Evolutionary conservation across 2,329 filamentous ascomycete species (phyloP).

Genomic region (Penicillium paneum): DNA sequence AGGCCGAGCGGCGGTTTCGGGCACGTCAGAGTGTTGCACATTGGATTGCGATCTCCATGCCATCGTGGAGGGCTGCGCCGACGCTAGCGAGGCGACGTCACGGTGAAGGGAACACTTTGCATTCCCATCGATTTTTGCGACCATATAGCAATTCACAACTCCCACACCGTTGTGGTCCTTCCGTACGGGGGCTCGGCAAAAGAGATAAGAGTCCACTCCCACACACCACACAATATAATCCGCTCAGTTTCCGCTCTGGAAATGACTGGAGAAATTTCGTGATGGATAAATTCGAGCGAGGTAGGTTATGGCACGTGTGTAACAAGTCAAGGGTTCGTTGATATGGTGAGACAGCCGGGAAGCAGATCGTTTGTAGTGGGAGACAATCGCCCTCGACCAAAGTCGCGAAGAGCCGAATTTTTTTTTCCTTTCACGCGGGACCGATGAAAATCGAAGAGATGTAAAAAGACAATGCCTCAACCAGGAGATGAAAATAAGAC

Average conservation of each 20-base stretch:
- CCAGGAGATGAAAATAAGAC: slow-evolving; percentile 14
- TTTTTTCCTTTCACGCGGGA: not conserved
- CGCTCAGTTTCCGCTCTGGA: slow-evolving; percentile 1
- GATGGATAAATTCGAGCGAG: not conserved
- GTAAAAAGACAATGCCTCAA: slow-evolving; percentile 12
- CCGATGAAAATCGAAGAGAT: slow-evolving; percentile 1
- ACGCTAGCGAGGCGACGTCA: slow-evolving; percentile 45
- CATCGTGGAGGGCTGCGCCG: slow-evolving; percentile 41
- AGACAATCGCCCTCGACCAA: slow-evolving; percentile 3
- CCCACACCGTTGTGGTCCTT: slow-evolving; percentile 24
- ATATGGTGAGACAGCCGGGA: not conserved
- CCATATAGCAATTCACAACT: slow-evolving; percentile 41
- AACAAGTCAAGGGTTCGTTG: not conserved
- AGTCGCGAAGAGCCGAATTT: slow-evolving; percentile 6
- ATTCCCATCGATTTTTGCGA: slow-evolving; percentile 44
- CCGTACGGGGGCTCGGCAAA: slow-evolving; percentile 10
- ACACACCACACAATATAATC: slow-evolving; percentile 11
- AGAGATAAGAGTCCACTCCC: slow-evolving; percentile 9
- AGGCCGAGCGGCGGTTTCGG: slow-evolving; percentile 44
- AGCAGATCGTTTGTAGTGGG: slow-evolving; percentile 3
- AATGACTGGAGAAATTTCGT: not conserved
- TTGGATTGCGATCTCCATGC: slow-evolving; percentile 39
- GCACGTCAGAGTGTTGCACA: slow-evolving; percentile 29
- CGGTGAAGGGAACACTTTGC: slow-evolving; percentile 37
- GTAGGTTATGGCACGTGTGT: not conserved